Percentiles rank a stretch among this genome's conserved stretches.
Evolutionary conservation across 345 rosid species (phyloP).

Genomic region (Bruguiera parviflora): DNA sequence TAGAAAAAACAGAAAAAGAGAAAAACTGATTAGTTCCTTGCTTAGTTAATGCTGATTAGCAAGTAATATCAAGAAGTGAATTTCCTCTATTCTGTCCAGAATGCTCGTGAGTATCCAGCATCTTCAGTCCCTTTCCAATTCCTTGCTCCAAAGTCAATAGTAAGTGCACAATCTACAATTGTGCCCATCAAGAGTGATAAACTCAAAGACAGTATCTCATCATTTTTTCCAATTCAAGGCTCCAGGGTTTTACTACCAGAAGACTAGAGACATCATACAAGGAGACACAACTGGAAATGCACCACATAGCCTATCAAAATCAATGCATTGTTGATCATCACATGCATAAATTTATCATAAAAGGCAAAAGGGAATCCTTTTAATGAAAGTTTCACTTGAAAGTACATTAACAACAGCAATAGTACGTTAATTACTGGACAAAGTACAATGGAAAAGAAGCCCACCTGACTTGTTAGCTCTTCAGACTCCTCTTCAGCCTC

Average conservation of each 20-base stretch:
- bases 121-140: too few species aligned
- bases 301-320: not conserved
- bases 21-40: constrained; percentile 5
- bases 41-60: not conserved
- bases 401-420: not conserved
- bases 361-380: not conserved
- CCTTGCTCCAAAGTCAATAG: too few species aligned
- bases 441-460: not conserved
- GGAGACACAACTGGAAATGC: not conserved
- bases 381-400: not conserved
- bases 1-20: not conserved
- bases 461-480: constrained; percentile 88
- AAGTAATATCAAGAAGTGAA: too few species aligned
- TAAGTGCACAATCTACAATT: not conserved
- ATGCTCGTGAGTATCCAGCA: too few species aligned
- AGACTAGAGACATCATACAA: not conserved
- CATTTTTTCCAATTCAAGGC: not conserved
- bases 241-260: not conserved
- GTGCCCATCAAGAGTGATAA: not conserved
- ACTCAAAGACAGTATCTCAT: not conserved
- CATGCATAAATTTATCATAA: not conserved
- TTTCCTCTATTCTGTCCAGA: too few species aligned
- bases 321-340: not conserved
- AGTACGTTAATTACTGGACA: not conserved
- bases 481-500: constrained; percentile 97